phyloP scores from a whole-genome alignment of 2,329 filamentous ascomycete species.

The Aureobasidium pullulans region DNA sequence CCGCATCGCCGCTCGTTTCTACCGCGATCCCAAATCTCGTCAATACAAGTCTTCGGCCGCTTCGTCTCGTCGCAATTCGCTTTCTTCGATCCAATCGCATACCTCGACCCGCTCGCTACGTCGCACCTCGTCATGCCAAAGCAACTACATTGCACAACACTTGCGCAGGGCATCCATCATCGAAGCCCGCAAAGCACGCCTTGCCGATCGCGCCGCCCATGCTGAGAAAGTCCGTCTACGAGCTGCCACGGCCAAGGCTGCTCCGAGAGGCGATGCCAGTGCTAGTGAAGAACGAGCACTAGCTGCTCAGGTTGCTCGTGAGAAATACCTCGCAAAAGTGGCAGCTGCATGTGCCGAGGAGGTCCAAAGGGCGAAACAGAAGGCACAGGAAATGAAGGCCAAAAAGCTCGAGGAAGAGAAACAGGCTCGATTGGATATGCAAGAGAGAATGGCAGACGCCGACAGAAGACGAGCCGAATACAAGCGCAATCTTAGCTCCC shows the following conservation, averaged over 20 bases:
- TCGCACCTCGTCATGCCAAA: conserved; percentile 52
- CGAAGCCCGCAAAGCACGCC: conserved; percentile 69
- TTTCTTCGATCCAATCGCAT: conserved; percentile 67
- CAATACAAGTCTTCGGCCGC: conserved; percentile 69
- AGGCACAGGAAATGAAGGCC: conserved; percentile 76
- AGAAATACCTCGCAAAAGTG: conserved; percentile 75
- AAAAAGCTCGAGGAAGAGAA: conserved; percentile 67
- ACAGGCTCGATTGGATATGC: conserved; percentile 65
- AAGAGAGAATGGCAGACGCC: conserved; percentile 71
- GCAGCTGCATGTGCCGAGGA: conserved; percentile 76
- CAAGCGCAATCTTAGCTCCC: conserved; percentile 41
- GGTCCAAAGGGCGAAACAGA: conserved; percentile 71
- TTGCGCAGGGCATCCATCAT: conserved; percentile 73
- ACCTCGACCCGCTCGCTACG: conserved; percentile 54
- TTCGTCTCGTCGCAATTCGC: conserved; percentile 71
- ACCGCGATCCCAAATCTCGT: conserved; percentile 54
- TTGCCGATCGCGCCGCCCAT: conserved; percentile 73
- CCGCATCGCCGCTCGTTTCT: conserved; percentile 72
- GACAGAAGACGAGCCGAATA: conserved; percentile 58
- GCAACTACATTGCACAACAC: conserved; percentile 71
- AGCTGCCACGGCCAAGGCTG: conserved; percentile 65
- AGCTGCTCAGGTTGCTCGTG: conserved; percentile 68
- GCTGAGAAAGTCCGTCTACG: conserved; percentile 75
- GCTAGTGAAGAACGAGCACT: conserved; percentile 69
- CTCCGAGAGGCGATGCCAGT: conserved; percentile 50